Evolutionary conservation across 306 rosid species (phyloP), one percentile per base, ranked within the genome.

Genomic region (Myrica gale): DNA sequence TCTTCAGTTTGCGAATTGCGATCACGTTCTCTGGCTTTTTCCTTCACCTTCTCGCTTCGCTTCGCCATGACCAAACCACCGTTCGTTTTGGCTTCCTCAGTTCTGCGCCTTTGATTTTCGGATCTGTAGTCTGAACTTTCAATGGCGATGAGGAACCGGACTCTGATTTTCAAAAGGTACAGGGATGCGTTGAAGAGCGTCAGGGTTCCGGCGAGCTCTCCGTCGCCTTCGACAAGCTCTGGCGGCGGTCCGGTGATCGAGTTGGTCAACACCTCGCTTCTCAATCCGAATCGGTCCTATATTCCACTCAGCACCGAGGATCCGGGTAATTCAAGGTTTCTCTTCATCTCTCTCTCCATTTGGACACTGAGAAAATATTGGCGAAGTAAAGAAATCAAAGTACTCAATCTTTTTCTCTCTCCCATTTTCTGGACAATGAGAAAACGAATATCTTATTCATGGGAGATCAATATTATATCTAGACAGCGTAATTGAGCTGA

Each of bases 291-390:
- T 87, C 96, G 98, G 2, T 84, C 89, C 50, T 96, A 96, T 42
- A 81, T 96, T 79, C 96, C 96, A 9, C 93, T 96, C n/a, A 96
- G 98, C 76, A 92, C 98, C 6, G 97, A 89, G 4, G 99, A 96
- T 88, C 98, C 98, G 41, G 92, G 92, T 57, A 80, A 78, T 90
- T 90, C 97, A 44, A 90, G 99, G 99, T 95, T 70, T 78, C 71
- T 71, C 69, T 53, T 63, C 68, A n/a, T 39, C 62, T 66, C 45
- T 79, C n/a, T 56, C 17, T 65, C 69, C 56, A 54, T 61, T 46
- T 78, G 54, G 46, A 9, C 23, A 45, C 61, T 53, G 52, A 21
- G 46, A 65, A 65, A 65, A 39, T 41, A 13, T 6, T 17, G 23
- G 48, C 4, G 8, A 16, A 41, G 48, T 65, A 65, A 41, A 41